phyloP scores from a whole-genome alignment of 495 filamentous ascomycete species.

The Viridothelium virens region DNA sequence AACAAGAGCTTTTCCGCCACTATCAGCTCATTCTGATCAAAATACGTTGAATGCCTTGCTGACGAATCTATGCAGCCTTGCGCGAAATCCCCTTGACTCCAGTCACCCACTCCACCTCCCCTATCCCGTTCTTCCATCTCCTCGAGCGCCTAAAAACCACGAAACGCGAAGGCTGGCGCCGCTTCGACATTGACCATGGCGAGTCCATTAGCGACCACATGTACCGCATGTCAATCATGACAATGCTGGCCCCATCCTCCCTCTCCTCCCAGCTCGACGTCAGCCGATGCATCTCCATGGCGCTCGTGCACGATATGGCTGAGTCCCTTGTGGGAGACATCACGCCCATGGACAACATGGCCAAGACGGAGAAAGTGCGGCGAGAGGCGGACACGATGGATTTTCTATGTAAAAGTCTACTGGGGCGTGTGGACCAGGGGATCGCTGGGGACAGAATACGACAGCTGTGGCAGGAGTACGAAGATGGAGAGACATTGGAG shows the following conservation, averaged over 20 bases:
- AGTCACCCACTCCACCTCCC: constrained; percentile 56
- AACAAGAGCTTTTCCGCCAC: constrained; percentile 17
- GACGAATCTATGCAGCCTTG: constrained; percentile 27
- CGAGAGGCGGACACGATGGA: constrained; percentile 85
- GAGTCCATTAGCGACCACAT: constrained; percentile 98
- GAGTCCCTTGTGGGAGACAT: constrained; percentile 92
- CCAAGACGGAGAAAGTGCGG: constrained; percentile 70
- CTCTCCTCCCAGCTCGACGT: constrained; percentile 64
- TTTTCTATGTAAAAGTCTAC: constrained; percentile 63
- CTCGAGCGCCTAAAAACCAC: constrained; percentile 89
- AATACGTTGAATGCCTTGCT: background rate
- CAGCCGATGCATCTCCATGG: constrained; percentile 82
- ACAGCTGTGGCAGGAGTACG: constrained; percentile 85
- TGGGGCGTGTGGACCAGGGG: constrained; percentile 67
- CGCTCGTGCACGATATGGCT: constrained; percentile 94
- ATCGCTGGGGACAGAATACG: constrained; percentile 59
- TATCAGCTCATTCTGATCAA: background rate
- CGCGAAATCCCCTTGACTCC: constrained; percentile 46
- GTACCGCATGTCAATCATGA: constrained; percentile 98
- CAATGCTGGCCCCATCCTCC: constrained; percentile 79
- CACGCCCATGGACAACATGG: constrained; percentile 72
- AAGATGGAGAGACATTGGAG: constrained; percentile 73
- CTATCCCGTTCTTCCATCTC: constrained; percentile 86
- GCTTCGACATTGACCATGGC: constrained; percentile 63
- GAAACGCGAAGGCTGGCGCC: constrained; percentile 90